Conservation (phyloP, 345 rosid genomes). For the Raphanus sativus region DNA sequence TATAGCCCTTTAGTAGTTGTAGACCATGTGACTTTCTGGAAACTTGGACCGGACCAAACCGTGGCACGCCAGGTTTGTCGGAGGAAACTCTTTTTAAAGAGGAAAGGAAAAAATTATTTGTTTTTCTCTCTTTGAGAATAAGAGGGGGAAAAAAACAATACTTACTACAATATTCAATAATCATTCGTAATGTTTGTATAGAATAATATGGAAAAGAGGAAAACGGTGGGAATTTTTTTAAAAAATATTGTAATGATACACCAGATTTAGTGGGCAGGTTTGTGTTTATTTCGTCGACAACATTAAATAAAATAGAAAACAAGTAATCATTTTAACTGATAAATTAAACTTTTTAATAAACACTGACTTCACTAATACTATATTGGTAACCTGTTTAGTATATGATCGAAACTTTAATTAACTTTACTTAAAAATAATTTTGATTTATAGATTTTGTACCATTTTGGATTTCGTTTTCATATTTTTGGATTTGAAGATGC, state of each 20-base stretch:
- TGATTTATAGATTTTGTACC: neutral
- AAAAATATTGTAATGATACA: neutral
- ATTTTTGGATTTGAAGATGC: neutral
- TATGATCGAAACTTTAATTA: neutral
- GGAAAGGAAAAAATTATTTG: neutral
- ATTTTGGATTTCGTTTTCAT: neutral
- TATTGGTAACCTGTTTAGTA: neutral
- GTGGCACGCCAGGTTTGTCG: slow-evolving; percentile 33
- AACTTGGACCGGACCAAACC: slow-evolving; percentile 29
- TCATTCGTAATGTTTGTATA: neutral
- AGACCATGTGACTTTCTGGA: slow-evolving; percentile 19
- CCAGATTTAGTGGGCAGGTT: neutral
- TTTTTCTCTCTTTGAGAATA: too few species aligned
- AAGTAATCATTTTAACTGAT: neutral
- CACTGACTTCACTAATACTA: neutral
- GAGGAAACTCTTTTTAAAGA: neutral
- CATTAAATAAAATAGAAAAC: neutral
- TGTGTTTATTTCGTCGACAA: neutral
- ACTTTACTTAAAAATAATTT: neutral
- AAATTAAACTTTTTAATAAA: neutral
- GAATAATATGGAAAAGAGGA: neutral
- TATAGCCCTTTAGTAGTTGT: neutral
- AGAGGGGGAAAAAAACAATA: neutral
- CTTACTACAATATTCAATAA: slow-evolving; percentile 1
- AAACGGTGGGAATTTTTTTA: neutral